Conservation (phyloP, 805 yeast species). For the Yarrowia phangngaensis region DNA sequence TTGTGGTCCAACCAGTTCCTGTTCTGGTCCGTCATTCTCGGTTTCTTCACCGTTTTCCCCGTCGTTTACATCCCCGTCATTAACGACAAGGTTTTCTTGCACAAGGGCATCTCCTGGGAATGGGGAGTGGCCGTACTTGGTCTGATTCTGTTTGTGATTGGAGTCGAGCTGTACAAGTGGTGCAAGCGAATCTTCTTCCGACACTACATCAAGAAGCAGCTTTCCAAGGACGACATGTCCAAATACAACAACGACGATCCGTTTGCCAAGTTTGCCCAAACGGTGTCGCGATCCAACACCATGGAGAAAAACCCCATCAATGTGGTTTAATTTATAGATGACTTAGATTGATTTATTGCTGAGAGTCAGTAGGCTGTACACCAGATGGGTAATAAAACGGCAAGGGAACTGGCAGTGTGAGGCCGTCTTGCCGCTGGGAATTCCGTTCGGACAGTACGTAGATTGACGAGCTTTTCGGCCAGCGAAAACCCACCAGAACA, state of each 20-base stretch:
- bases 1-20: slow-evolving; percentile 71
- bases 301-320: slow-evolving; percentile 30
- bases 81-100: slow-evolving; percentile 69
- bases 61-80: slow-evolving; percentile 86
- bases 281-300: slow-evolving; percentile 55
- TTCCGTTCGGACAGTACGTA: no score
- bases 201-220: slow-evolving; percentile 36
- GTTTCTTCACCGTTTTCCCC: slow-evolving; percentile 70
- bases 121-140: slow-evolving; percentile 70
- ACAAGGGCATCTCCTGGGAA: slow-evolving; percentile 66
- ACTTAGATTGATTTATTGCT: no score
- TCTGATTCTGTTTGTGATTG: slow-evolving; percentile 54
- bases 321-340: slow-evolving; percentile 5
- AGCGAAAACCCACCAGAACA: no score
- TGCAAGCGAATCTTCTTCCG: slow-evolving; percentile 56
- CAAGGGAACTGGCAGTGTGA: no score
- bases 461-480: no score
- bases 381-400: no score
- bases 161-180: slow-evolving; percentile 66
- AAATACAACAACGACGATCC: slow-evolving; percentile 62
- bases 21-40: slow-evolving; percentile 75
- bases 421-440: no score
- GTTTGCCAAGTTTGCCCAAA: slow-evolving; percentile 53
- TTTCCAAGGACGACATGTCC: slow-evolving; percentile 55
- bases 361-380: no score